A percentile compares a stretch with the other conserved stretches of the same genome.
These are phyloP conservation scores for Chlorella ohadii DNA, from an alignment of 139 green algal genomes.

Conservation along the genomic window DNA sequence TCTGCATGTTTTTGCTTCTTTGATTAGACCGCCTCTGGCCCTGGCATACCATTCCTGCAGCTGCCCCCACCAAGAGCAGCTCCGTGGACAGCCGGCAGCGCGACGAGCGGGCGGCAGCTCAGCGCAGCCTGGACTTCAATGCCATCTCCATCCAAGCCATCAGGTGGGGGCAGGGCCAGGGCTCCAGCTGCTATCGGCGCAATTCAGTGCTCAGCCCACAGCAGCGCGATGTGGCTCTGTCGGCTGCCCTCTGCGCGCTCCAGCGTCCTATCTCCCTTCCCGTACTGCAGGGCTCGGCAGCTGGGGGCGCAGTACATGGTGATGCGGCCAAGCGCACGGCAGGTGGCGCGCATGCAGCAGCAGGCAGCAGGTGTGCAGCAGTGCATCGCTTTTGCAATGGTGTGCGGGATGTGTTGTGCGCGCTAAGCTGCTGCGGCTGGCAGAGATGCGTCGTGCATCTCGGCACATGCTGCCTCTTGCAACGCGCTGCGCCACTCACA, in stretches of 20 bases:
- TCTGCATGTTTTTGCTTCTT: too few species aligned
- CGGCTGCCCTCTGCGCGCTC: too few species aligned
- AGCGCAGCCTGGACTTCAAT: conserved; percentile 24
- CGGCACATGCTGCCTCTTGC: too few species aligned
- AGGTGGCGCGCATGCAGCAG: conserved; percentile 15
- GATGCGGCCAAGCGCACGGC: not conserved
- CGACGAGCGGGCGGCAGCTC: not conserved
- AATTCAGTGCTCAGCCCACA: too few species aligned
- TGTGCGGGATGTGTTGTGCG: too few species aligned
- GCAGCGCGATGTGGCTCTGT: too few species aligned
- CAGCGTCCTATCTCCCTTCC: not conserved
- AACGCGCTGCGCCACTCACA: too few species aligned
- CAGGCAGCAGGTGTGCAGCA: not conserved
- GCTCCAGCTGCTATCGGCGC: too few species aligned
- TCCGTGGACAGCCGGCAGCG: not conserved
- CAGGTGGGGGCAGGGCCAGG: too few species aligned
- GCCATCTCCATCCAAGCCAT: not conserved
- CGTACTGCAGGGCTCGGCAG: not conserved
- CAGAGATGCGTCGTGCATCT: too few species aligned
- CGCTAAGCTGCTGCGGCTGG: too few species aligned
- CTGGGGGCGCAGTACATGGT: conserved; percentile 3
- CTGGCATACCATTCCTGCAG: not conserved
- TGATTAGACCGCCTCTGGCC: too few species aligned
- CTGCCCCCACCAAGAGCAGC: conserved; percentile 14
- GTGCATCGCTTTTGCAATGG: not conserved